Base-by-base conservation (phyloP, 768 basidiomycete species). In the Lyophyllum atratum region DNA sequence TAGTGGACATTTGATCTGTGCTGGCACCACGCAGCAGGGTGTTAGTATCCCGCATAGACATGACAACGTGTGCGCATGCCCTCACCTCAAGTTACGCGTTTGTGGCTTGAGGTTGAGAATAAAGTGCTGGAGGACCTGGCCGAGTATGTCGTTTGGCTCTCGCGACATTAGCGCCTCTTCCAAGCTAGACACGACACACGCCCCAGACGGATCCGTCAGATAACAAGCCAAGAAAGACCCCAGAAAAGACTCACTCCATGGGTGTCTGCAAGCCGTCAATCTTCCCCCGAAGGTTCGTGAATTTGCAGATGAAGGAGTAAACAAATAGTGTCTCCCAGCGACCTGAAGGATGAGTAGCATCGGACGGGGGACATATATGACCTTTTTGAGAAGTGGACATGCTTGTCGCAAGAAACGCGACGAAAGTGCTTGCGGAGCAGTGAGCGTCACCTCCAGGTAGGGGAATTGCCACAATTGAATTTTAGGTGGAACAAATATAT, bases 281-380 rank as follows among this genome's bases (percentile, higher is more conserved):
- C 73, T 90, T 92, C 57, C 78, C 77, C 62, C 83, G 85, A 64
- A 93, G 76, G 71, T 81, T 77, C 22, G 90, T 91, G 76, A 91
- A 94, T 72, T 84, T 90, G 76, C 83, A 85, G 61, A 94, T 86
- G 76, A 94, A 94, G 28, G 86, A 83, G 71, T 92, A 94, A 34
- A 94, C 84, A 72, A 92, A 93, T 62, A 91, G 73, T 5, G 87
- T 84, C 75, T 94, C 92, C 92, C 92, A 94, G 72, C 89, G 88
- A 75, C 89, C 87, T 53, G 79, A 78, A 26, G 92, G 92, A 76
- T 92, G 90, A 24, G 71, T 80, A 25, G 89, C 90, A 66, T 76
- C 80, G 19, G 89, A 84, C 59, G 81, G 80, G 10, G 82, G 82
- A 66, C 82, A 84, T 60, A 81, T 60, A 60, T 84, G 83, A 9